Conservation (phyloP, 176 grass and related monocot genomes). For the Carex cristatella region DNA sequence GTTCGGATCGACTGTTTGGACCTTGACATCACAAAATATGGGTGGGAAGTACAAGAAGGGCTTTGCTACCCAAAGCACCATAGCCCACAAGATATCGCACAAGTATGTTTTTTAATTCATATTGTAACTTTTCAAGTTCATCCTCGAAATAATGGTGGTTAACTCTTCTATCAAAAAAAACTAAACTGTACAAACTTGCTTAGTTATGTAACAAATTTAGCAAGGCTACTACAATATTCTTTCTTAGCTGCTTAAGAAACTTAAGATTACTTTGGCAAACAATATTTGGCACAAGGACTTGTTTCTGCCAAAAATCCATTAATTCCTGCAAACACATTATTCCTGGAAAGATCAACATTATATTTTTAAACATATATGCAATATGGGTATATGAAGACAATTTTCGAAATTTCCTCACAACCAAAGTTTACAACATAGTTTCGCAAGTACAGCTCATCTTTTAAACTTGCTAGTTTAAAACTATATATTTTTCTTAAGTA, state of each 20-base stretch:
- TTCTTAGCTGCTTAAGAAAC: not conserved
- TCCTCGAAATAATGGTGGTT: not conserved
- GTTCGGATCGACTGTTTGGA: no score
- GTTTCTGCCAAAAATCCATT: not conserved
- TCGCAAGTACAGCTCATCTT: not conserved
- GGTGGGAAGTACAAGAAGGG: no score
- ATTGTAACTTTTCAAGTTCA: conserved; percentile 1
- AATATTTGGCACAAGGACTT: not conserved
- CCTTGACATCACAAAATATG: no score
- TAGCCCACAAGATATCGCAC: not conserved
- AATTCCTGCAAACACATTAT: not conserved
- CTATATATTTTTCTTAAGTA: not conserved
- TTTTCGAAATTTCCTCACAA: not conserved
- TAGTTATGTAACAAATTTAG: not conserved
- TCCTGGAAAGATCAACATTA: not conserved
- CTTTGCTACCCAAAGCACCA: no score
- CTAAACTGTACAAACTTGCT: not conserved
- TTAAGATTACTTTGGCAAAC: not conserved
- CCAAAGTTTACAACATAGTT: not conserved
- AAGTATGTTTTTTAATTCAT: not conserved
- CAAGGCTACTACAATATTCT: not conserved
- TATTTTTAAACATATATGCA: not conserved
- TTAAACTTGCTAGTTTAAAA: not conserved
- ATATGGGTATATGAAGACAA: not conserved
- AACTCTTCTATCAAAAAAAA: not conserved